phyloP scores from a whole-genome alignment of 495 filamentous ascomycete species.

The Aspergillus indologenus region DNA sequence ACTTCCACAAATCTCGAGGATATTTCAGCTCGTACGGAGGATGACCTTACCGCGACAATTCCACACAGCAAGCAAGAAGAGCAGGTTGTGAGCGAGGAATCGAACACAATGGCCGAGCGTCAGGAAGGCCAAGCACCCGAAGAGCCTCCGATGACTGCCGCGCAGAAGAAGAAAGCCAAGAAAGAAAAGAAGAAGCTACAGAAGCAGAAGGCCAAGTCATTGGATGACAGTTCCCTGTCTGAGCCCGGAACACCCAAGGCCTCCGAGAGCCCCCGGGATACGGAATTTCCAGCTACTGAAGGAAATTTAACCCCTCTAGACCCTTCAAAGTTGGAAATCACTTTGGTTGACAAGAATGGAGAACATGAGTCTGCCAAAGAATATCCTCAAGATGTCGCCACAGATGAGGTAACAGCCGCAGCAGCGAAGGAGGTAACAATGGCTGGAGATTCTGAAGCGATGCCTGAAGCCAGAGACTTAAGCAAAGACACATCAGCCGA shows the following conservation, averaged over 20 bases:
- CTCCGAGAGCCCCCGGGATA: constrained; percentile 1
- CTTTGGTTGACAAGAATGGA: neutral
- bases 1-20: neutral
- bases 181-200: constrained; percentile 25
- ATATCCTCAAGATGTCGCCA: neutral
- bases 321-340: neutral
- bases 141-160: constrained; percentile 14
- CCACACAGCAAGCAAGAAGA: constrained; percentile 13
- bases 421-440: neutral
- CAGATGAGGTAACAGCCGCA: neutral
- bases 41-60: neutral
- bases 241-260: constrained; percentile 10
- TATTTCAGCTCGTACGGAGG: constrained; percentile 6
- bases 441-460: neutral
- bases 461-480: neutral
- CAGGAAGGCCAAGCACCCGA: constrained; percentile 6
- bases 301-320: neutral
- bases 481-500: neutral
- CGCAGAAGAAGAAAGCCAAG: constrained; percentile 23
- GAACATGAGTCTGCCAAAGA: neutral
- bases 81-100: constrained; percentile 1
- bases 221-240: constrained; percentile 6
- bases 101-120: constrained; percentile 6
- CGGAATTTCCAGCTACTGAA: neutral
- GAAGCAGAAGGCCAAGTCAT: constrained; percentile 17